Base-by-base conservation (phyloP, 2,329 filamentous ascomycete genomes). In the Epicoccum nigrum region DNA sequence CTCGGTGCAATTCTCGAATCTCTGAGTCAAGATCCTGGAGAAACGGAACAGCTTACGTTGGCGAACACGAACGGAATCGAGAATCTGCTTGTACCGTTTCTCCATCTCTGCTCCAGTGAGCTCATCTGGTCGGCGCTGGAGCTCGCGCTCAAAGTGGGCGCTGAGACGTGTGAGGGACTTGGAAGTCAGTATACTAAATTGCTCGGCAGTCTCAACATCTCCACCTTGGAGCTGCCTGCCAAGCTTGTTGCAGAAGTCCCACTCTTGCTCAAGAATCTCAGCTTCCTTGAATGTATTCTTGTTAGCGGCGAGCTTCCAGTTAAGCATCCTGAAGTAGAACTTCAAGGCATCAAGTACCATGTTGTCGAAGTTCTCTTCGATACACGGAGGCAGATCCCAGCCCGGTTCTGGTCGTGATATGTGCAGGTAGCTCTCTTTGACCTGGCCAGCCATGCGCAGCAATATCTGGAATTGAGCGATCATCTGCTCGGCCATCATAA, bases 211-310 rank as follows among this genome's bases (percentile, higher is more conserved):
- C 76, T 97, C 93, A 32, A 97, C 89, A 71, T 97, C 92, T 56
- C 94, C 95, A 23, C 90, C 89, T 62, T 95, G 87, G n/a, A 99
- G 82, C 70, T 94, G 89, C 40, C 90, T 85, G 20, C 93, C 94
- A 49, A 99, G 90, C 64, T 92, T 87, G 67, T 97, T 97, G 45
- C 90, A 95, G 67, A 97, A 97, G 50, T 92, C 91, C 94, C 94
- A 99, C 74, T 99, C 94, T 66, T 96, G 92, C 70, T 97, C 95
- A 39, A 99, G 78, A 58, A 99, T 88, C 78, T 99, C 94, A 6
- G 94, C 94, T 73, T 99, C 94, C 70, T 97, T 97, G 82, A 99
- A 99, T 0, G 92, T 97, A 76, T 97, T 99, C 73, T 97, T 97
- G 79, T 97, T 97, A 48, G 92, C 90, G 63, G 89, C 92, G 45